Percentiles rank a stretch among this genome's conserved stretches.
Evolutionary conservation across 1,139 yeast genomes (phyloP).

Genomic region (Pneumocystis carinii): DNA sequence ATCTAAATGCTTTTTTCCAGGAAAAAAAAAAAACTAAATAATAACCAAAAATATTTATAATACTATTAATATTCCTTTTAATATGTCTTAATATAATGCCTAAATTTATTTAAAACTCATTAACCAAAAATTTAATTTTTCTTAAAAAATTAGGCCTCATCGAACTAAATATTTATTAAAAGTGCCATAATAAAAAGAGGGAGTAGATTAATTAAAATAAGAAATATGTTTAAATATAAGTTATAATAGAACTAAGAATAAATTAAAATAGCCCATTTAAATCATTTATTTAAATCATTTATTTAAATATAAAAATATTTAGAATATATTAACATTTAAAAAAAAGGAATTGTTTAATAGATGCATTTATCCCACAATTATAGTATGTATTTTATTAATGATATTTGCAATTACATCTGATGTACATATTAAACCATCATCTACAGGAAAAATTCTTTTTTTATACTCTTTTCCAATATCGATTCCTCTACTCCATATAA

Average conservation of each 20-base stretch:
- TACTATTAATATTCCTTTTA: no score
- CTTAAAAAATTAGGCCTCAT: no score
- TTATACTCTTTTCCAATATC: background rate
- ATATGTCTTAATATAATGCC: no score
- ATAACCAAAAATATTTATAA: background rate
- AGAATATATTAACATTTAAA: background rate
- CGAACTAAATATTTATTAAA: no score
- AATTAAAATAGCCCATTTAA: no score
- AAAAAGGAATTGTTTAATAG: background rate
- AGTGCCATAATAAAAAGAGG: no score
- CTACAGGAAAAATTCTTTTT: background rate
- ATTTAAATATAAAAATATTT: background rate
- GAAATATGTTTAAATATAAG: no score
- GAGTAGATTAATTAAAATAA: no score
- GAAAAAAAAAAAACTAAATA: background rate
- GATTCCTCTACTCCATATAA: background rate
- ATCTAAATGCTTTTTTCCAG: background rate
- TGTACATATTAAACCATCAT: background rate
- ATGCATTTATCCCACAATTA: background rate
- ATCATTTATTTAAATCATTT: background rate
- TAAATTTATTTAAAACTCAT: no score
- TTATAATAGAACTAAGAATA: no score
- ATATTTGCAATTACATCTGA: background rate
- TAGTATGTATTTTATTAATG: background rate
- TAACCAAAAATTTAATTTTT: no score